These are phyloP conservation scores for Trichosporon ovoides DNA, from an alignment of 1,284 basidiomycete genomes.

Conservation along the genomic window DNA sequence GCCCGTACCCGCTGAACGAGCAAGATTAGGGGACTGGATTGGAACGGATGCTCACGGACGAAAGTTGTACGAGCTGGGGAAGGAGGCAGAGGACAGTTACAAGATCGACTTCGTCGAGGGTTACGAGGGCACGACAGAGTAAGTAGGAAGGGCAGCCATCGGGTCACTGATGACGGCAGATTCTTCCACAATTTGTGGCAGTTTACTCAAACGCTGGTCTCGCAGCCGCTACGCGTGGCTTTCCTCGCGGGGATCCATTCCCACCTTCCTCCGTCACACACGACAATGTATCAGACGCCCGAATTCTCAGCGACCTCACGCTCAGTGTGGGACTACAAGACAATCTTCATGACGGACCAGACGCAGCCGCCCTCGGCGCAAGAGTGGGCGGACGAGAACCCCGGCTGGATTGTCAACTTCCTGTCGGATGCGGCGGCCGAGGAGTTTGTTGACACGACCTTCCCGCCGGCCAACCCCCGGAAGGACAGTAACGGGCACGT, in stretches of 20 bases:
- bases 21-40: background rate
- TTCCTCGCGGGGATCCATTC: background rate
- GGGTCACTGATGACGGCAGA: background rate
- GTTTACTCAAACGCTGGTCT: background rate
- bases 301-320: background rate
- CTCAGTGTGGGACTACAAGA: constrained; percentile 36
- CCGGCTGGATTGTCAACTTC: constrained; percentile 42
- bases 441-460: constrained; percentile 34
- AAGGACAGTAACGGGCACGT: constrained; percentile 9
- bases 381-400: constrained; percentile 31
- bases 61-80: background rate
- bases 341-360: constrained; percentile 43
- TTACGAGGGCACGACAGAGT: constrained; percentile 2
- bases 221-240: background rate
- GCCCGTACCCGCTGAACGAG: background rate
- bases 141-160: background rate
- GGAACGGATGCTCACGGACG: background rate
- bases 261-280: background rate
- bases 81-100: background rate
- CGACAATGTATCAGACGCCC: background rate
- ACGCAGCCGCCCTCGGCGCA: constrained; percentile 16
- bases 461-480: constrained; percentile 20
- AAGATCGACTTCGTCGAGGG: background rate
- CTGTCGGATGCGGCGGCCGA: constrained; percentile 39
- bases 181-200: constrained; percentile 2